A percentile compares a stretch with the other conserved stretches of the same genome.
Conservation (phyloP, 163 green algal genomes). For the Prototheca cutis region DNA sequence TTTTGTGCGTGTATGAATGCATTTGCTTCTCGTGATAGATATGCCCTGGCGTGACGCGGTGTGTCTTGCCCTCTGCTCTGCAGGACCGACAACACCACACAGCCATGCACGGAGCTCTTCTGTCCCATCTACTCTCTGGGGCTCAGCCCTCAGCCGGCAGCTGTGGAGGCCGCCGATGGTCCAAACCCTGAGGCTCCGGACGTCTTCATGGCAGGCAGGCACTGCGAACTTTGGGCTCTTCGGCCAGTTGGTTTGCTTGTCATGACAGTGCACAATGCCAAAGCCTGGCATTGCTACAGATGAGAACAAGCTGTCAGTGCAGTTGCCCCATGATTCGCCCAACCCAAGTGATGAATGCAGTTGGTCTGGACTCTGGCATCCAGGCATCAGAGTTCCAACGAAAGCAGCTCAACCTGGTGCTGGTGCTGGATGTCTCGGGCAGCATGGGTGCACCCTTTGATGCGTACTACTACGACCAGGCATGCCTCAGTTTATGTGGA, state of each 20-base stretch:
- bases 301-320: no score
- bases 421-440: conserved; percentile 20
- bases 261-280: background rate
- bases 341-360: no score
- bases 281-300: no score
- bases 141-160: conserved; percentile 1
- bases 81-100: no score
- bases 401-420: conserved; percentile 13
- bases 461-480: conserved; percentile 25
- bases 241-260: background rate
- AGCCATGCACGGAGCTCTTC: conserved; percentile 23
- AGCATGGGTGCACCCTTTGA: conserved; percentile 18
- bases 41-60: no score
- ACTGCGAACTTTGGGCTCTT: no score
- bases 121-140: conserved; percentile 20
- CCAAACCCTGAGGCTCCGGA: background rate
- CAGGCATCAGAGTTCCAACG: conserved; percentile 1
- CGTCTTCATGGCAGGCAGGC: conserved; percentile 7
- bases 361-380: conserved; percentile 23
- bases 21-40: no score
- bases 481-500: no score
- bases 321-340: no score
- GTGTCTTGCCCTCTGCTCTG: no score
- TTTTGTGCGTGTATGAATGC: no score
- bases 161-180: background rate